Evolutionary conservation across 2,329 filamentous ascomycete genomes (phyloP), one percentile per base, ranked within the genome.

Genomic region (Paracoccidioides lutzii): DNA sequence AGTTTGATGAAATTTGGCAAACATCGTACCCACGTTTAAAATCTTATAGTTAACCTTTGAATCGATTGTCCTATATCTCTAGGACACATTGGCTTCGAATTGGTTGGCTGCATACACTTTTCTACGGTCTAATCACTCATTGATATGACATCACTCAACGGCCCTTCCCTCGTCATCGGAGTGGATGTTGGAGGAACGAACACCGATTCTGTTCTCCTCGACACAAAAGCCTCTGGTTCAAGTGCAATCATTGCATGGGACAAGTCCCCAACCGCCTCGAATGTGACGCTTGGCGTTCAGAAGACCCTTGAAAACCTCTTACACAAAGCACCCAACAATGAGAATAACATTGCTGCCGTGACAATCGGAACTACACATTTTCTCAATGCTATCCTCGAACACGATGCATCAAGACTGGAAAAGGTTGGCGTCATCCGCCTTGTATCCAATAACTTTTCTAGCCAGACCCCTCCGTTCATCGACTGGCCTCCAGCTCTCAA

Each of bases 341-440:
- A 70, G 45, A 59, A 59, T 28, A 67, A 69, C 12, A 71, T 79
- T 4, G 62, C 73, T 42, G 75, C 73, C 40, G 75, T 79, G 10
- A 75, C 75, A 2, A 76, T 79, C 58, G 77, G 77, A 32, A 77
- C 75, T 2, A 64, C 62, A 0, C 75, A 77, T 60, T 78, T 78
- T 58, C 73, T 78, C 61, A 78, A 78, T 61, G 75, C 76, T 0
- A 67, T 78, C 5, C 69, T 77, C 9, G 73, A 77, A 58, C 70
- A 71, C 33, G 75, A 78, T 64, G 67, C 68, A 0, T 62, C 69
- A 28, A 65, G 73, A 4, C 66, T 78, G 22, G 69, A 68, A 42
- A 70, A 70, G 8, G 76, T 78, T 1, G 76, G 74, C 3, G 74
- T 77, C 1, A 61, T 78, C 8, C 65, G 76, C 22, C 66, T 78